A percentile compares a stretch with the other conserved stretches of the same genome.
Evolutionary conservation across 768 basidiomycete species (phyloP).

Genomic region (Termitomyces heimii): DNA sequence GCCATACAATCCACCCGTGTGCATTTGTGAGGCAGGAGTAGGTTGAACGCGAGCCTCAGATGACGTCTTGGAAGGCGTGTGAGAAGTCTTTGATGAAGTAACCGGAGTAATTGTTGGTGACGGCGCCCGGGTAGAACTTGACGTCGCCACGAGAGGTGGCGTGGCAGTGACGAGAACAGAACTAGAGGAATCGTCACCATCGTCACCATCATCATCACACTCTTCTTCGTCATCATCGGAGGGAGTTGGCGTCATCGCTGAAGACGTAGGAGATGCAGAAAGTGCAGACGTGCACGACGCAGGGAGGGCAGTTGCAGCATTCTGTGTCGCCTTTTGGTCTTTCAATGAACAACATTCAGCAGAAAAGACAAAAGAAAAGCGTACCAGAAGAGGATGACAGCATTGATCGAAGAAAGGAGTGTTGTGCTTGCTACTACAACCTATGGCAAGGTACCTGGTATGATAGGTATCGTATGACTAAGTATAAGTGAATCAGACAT

Average conservation of each 20-base stretch:
- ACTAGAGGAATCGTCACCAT: conserved; percentile 12
- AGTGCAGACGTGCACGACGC: conserved; percentile 42
- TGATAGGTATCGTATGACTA: conserved; percentile 55
- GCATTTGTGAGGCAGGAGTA: conserved; percentile 7
- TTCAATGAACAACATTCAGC: neutral
- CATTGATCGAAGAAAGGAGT: conserved; percentile 60
- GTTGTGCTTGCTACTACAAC: conserved; percentile 41
- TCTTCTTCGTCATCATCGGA: conserved; percentile 29
- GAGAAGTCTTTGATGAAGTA: conserved; percentile 12
- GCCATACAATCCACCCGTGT: conserved; percentile 43
- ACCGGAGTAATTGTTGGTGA: conserved; percentile 14
- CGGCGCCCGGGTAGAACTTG: conserved; percentile 4
- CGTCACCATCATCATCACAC: conserved; percentile 21
- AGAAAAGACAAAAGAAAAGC: conserved; percentile 9
- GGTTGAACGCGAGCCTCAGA: conserved; percentile 5
- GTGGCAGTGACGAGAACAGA: conserved; percentile 12
- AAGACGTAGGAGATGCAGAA: conserved; percentile 20
- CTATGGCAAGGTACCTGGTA: conserved; percentile 53
- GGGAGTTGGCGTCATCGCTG: conserved; percentile 20
- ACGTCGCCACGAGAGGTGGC: conserved; percentile 11
- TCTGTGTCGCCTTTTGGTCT: conserved; percentile 40
- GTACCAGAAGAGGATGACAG: conserved; percentile 65
- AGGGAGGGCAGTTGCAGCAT: conserved; percentile 37
- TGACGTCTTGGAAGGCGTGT: conserved; percentile 6
- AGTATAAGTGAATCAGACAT: neutral